Conservation (phyloP, 2,329 filamentous ascomycete species). For the Cercospora brassicicola region DNA sequence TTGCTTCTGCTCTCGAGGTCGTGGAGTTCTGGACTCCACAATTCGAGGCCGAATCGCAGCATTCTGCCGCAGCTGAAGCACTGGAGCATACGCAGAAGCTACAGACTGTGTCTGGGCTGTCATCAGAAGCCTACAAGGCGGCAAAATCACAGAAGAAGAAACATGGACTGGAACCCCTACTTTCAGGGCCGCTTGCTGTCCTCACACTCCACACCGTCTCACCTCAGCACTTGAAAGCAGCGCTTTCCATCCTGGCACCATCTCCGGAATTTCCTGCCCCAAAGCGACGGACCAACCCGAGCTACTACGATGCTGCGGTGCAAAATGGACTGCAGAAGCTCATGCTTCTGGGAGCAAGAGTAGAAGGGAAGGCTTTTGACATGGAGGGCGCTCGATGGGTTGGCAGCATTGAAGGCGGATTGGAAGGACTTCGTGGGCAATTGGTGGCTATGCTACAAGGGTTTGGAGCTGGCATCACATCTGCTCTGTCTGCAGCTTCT, state of each 20-base stretch:
- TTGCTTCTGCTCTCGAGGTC: conserved; percentile 78
- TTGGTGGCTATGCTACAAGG: conserved; percentile 78
- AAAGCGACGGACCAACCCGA: conserved; percentile 70
- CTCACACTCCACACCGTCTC: conserved; percentile 80
- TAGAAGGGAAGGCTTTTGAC: conserved; percentile 85
- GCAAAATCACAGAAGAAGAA: conserved; percentile 40
- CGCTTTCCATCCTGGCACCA: conserved; percentile 74
- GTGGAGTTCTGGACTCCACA: conserved; percentile 71
- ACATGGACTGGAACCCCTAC: conserved; percentile 69
- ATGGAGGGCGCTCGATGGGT: conserved; percentile 68
- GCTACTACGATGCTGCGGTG: conserved; percentile 75
- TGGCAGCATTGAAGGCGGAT: conserved; percentile 74
- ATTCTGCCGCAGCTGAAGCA: conserved; percentile 14
- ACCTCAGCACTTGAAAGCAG: conserved; percentile 78
- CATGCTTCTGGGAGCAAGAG: conserved; percentile 77
- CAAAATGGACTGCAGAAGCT: conserved; percentile 85
- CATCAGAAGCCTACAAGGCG: conserved; percentile 54
- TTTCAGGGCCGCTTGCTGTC: conserved; percentile 78
- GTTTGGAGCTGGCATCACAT: conserved; percentile 74
- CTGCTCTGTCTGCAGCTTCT: conserved; percentile 73
- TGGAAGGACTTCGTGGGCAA: conserved; percentile 78
- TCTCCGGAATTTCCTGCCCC: conserved; percentile 75
- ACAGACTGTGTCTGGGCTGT: conserved; percentile 57
- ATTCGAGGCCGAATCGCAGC: conserved; percentile 26
- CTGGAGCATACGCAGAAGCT: conserved; percentile 34